Percentiles rank a stretch among this genome's conserved stretches.
phyloP scores from a whole-genome alignment of 179 eudicot species.

The Patellifolia procumbens region DNA sequence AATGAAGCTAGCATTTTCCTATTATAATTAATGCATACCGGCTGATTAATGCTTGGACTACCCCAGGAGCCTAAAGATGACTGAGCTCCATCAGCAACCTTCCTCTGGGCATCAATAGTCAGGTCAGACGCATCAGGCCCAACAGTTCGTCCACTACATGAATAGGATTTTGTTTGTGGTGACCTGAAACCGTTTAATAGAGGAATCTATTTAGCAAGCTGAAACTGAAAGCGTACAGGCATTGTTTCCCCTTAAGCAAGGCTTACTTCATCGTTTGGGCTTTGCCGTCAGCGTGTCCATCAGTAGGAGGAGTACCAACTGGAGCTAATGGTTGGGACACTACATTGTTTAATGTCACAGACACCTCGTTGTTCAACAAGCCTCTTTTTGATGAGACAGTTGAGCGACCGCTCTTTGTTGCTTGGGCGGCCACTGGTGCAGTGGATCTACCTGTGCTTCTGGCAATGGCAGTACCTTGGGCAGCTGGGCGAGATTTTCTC shows the following conservation, averaged over 20 bases:
- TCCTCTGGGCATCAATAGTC: constrained; percentile 49
- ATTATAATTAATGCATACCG: constrained; percentile 41
- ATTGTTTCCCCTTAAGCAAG: constrained; percentile 5
- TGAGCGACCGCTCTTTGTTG: constrained; percentile 32
- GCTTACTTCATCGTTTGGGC: constrained; percentile 56
- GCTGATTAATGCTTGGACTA: constrained; percentile 51
- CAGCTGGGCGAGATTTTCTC: constrained; percentile 50
- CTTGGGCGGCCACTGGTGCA: constrained; percentile 39
- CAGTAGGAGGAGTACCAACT: constrained; percentile 72
- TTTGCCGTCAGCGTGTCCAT: constrained; percentile 45
- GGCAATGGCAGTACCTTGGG: constrained; percentile 39
- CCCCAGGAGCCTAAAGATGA: constrained; percentile 62
- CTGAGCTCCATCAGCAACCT: constrained; percentile 47
- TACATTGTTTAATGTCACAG: constrained; percentile 37
- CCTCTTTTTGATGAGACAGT: constrained; percentile 42
- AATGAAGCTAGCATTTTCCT: not conserved
- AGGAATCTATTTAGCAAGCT: constrained; percentile 9
- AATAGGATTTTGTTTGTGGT: constrained; percentile 36
- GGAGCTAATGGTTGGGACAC: constrained; percentile 63
- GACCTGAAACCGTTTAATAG: constrained; percentile 49
- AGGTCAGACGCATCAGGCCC: constrained; percentile 42
- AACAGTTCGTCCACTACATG: constrained; percentile 39
- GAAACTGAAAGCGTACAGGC: not conserved
- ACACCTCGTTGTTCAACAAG: constrained; percentile 40
- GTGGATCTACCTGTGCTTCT: constrained; percentile 38